These are phyloP conservation scores for Knoxia roxburghii DNA, from an alignment of 257 asterid genomes.

Conservation along the genomic window DNA sequence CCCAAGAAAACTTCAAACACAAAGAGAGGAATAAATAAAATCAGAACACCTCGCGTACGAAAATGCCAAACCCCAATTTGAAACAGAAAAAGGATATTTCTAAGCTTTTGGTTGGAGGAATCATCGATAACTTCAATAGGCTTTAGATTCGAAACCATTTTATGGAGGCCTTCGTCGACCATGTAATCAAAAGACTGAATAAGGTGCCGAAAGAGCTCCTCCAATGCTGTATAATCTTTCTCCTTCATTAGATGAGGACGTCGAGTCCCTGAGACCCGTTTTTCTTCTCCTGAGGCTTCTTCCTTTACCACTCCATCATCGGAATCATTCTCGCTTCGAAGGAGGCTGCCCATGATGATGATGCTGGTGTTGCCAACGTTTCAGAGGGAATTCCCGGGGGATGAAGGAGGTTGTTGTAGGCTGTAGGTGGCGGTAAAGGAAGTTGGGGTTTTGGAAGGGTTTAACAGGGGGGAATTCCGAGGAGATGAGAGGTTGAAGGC, in stretches of 20 bases:
- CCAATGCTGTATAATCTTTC: constrained; percentile 55
- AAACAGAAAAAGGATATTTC: constrained; percentile 62
- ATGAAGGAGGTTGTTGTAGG: too few relatives aligned
- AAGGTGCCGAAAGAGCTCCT: constrained; percentile 64
- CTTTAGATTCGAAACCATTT: constrained; percentile 45
- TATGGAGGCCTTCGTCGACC: constrained; percentile 57
- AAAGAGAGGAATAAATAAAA: not conserved
- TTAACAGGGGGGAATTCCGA: too few relatives aligned
- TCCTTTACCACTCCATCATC: not conserved
- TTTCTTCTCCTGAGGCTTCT: not conserved
- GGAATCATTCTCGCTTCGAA: too few relatives aligned
- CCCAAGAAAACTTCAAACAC: not conserved
- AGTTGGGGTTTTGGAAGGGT: too few relatives aligned
- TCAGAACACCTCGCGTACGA: not conserved
- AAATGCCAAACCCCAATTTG: not conserved
- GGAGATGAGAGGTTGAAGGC: too few relatives aligned
- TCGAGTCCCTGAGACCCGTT: constrained; percentile 1
- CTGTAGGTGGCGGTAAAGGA: too few relatives aligned
- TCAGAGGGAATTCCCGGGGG: too few relatives aligned
- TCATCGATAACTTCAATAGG: constrained; percentile 58
- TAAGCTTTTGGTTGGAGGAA: constrained; percentile 42
- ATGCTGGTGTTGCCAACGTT: too few relatives aligned
- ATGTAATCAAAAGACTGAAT: constrained; percentile 80
- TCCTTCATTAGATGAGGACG: constrained; percentile 63
- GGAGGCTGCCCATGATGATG: too few relatives aligned